Percentiles rank a stretch among this genome's conserved stretches.
Evolutionary conservation across 345 rosid species (phyloP).

Genomic region (Eucalyptus urophylla): DNA sequence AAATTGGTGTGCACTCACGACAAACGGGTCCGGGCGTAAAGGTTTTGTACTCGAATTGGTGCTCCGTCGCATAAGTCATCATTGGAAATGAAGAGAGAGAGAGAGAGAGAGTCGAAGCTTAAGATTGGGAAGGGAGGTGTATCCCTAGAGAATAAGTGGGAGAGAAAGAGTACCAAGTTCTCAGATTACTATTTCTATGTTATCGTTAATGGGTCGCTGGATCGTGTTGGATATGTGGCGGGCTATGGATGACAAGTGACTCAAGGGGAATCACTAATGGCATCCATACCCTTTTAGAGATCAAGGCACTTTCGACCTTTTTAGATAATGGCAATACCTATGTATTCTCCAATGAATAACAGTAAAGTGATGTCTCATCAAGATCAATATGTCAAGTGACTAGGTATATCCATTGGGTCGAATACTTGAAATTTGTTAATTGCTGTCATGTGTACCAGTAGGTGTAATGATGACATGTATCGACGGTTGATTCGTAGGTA

Average conservation of each 20-base stretch:
- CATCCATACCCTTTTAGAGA: neutral
- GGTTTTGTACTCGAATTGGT: neutral
- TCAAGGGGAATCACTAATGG: neutral
- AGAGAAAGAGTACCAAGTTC: neutral
- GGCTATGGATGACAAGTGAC: neutral
- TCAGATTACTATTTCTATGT: neutral
- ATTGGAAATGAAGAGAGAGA: too few relatives aligned
- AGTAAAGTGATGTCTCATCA: neutral
- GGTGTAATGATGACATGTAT: neutral
- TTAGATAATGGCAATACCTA: neutral
- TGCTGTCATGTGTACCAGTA: fast-evolving
- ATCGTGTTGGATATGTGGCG: neutral
- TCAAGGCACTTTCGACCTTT: neutral
- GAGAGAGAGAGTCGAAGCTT: too few relatives aligned
- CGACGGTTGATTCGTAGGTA: neutral
- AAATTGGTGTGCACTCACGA: neutral
- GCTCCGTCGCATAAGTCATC: neutral
- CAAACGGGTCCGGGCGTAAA: neutral
- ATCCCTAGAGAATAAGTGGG: neutral
- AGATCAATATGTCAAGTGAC: fast-evolving
- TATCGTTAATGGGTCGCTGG: neutral
- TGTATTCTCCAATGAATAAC: neutral
- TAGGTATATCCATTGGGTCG: neutral
- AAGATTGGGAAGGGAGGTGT: neutral
- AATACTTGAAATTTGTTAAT: neutral